Conservation (phyloP, 805 yeast genomes). For the Metschnikowia cubensis region DNA sequence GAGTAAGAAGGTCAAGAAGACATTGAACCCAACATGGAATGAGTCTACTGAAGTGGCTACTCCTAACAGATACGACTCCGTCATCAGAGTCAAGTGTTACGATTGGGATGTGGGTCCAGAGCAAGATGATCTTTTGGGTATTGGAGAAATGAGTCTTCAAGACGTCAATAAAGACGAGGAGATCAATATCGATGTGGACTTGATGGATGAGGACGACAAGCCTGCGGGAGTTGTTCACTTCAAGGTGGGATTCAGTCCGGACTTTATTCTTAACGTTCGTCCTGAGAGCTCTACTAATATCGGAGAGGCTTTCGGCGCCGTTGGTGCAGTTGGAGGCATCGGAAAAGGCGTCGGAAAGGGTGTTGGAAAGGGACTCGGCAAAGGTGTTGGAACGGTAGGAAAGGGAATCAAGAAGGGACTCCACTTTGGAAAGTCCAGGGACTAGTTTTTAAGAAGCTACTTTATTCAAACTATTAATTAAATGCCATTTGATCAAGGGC, state of each 20-base stretch:
- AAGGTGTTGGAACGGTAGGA: constrained; percentile 37
- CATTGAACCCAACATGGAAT: constrained; percentile 87
- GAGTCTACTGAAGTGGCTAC: constrained; percentile 59
- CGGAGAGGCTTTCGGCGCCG: constrained; percentile 44
- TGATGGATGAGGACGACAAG: constrained; percentile 40
- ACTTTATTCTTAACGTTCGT: constrained; percentile 52
- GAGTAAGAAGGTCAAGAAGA: constrained; percentile 78
- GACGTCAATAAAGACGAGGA: constrained; percentile 47
- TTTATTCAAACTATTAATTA: too few relatives aligned
- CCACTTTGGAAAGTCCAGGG: constrained; percentile 25
- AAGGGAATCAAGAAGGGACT: constrained; percentile 36
- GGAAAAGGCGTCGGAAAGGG: constrained; percentile 21
- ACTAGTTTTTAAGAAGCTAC: background rate
- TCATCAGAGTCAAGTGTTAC: constrained; percentile 51
- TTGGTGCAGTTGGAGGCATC: constrained; percentile 21
- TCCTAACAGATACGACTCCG: constrained; percentile 57
- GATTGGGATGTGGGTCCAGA: constrained; percentile 97
- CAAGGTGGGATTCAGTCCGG: constrained; percentile 63
- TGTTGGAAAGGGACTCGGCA: constrained; percentile 19
- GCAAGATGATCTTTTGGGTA: constrained; percentile 78
- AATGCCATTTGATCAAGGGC: too few relatives aligned
- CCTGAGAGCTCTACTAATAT: constrained; percentile 30
- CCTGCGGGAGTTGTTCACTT: constrained; percentile 66
- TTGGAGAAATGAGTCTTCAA: constrained; percentile 51
- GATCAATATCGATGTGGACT: constrained; percentile 42